Evolutionary conservation across 1,284 basidiomycete species (phyloP), one percentile per base, ranked within the genome.

Genomic region (Vanrija sp.): DNA sequence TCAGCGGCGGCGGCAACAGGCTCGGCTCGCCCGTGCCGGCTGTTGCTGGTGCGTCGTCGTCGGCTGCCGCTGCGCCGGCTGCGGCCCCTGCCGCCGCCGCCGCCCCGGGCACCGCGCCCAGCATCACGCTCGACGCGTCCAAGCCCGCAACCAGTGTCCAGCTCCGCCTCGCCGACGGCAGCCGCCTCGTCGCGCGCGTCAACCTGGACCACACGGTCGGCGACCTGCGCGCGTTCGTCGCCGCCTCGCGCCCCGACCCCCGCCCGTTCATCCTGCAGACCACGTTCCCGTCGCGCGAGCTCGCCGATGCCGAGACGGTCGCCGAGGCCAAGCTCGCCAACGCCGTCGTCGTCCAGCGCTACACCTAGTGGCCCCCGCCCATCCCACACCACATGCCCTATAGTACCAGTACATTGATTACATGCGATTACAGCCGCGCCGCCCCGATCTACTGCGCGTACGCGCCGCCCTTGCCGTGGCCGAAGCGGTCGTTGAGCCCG

Each of bases 111-210:
- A 37, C 69, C 2, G n/a, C 36, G 25, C 20, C 51, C 41, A 49
- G 60, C 18, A 44, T 78, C 41, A 46, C 52, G 20, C 78, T 83
- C 22, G 77, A 69, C 38, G 81, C 84, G 22, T 27, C 36, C 55
- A 80, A 83, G 71, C 94, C 94, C 2, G 87, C 85, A 49, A 97
- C 94, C 31, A 90, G 84, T 67, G 81, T 98, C n/a, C 94, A 97
- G 77, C 81, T 98, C 51, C 81, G 94, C 45, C 73, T 98, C 44
- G 88, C 87, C 10, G 93, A 97, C 75, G 96, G 96, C 12, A 88
- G 89, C n/a, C 82, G 92, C 61, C 83, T 95, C 72, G 87, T 92
- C 3, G 86, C 83, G 44, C 80, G 88, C 49, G 89, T 98, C 86
- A 98, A 98, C 75, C 79, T 93, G 52, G 86, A 85, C 10, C 92